These are phyloP conservation scores for Viridothelium virens DNA, from an alignment of 495 filamentous ascomycete genomes.

Conservation along the genomic window DNA sequence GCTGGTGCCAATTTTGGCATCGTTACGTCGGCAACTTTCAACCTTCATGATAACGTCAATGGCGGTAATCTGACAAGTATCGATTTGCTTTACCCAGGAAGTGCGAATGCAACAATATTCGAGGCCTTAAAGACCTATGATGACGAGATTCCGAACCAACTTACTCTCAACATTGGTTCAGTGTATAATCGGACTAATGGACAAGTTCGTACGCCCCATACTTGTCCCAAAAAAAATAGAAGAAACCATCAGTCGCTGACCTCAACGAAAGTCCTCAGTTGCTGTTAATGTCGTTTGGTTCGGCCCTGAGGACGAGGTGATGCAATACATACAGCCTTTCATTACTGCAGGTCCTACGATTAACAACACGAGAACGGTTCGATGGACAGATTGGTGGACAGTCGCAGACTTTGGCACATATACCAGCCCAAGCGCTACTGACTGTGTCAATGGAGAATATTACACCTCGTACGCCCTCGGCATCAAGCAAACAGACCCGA, in stretches of 20 bases:
- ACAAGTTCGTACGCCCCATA: background rate
- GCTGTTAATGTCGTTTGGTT: background rate
- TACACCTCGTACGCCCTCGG: background rate
- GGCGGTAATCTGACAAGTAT: conserved; percentile 18
- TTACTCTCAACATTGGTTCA: background rate
- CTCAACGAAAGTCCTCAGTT: background rate
- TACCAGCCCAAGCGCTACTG: background rate
- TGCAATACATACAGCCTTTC: background rate
- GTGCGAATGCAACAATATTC: conserved; percentile 1
- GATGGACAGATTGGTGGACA: conserved; percentile 1
- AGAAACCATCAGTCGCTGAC: background rate
- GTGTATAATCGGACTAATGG: conserved; percentile 33
- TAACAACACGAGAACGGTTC: background rate
- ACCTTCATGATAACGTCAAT: conserved; percentile 16
- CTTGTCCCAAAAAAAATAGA: background rate
- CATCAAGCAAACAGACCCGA: background rate
- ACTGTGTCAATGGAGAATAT: background rate
- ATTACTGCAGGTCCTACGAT: background rate
- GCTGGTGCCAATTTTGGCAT: conserved; percentile 28
- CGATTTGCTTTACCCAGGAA: conserved; percentile 10
- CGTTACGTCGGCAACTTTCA: conserved; percentile 18
- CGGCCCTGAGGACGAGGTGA: background rate
- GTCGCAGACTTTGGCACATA: background rate
- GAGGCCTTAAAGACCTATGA: conserved; percentile 8
- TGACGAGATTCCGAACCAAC: background rate